These are phyloP conservation scores for Lactarius sanguifluus DNA, from an alignment of 768 basidiomycete species.

Conservation along the genomic window DNA sequence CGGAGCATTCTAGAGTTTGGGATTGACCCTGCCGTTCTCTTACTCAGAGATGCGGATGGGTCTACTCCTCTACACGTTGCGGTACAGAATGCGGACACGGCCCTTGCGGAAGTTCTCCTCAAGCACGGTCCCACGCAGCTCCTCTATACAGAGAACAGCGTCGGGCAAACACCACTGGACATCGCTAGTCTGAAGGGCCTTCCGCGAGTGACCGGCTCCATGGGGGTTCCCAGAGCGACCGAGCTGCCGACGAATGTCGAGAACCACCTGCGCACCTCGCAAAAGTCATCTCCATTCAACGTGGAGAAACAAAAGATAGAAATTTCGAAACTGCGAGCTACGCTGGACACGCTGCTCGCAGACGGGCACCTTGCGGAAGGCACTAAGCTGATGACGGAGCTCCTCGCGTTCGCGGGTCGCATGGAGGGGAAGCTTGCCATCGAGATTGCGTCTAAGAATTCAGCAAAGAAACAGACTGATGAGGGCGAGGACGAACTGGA, in stretches of 20 bases:
- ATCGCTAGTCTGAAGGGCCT: slow-evolving; percentile 30
- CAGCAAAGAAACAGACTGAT: not conserved
- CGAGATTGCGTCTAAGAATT: not conserved
- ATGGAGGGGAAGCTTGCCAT: slow-evolving; percentile 20
- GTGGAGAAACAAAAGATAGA: slow-evolving; percentile 21
- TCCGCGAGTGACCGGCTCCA: not conserved
- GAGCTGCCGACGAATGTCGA: not conserved
- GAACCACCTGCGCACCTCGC: not conserved
- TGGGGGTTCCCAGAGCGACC: not conserved
- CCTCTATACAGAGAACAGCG: slow-evolving; percentile 48
- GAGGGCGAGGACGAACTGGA: not conserved
- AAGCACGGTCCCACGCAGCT: slow-evolving; percentile 40
- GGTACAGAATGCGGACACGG: slow-evolving; percentile 36
- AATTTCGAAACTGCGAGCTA: slow-evolving; percentile 23
- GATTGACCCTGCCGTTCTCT: slow-evolving; percentile 36
- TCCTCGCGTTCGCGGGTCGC: slow-evolving; percentile 13
- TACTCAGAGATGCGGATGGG: slow-evolving; percentile 48
- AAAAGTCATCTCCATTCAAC: slow-evolving; percentile 1
- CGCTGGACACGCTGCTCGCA: slow-evolving; percentile 18
- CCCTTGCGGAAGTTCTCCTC: slow-evolving; percentile 43
- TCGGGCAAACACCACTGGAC: slow-evolving; percentile 37
- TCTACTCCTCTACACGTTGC: slow-evolving; percentile 54
- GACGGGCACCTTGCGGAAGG: slow-evolving; percentile 16
- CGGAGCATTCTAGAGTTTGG: slow-evolving; percentile 41
- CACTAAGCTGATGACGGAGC: slow-evolving; percentile 17